Evolutionary conservation across 331 rosid species (phyloP).

Genomic region (Quercus tomentella): DNA sequence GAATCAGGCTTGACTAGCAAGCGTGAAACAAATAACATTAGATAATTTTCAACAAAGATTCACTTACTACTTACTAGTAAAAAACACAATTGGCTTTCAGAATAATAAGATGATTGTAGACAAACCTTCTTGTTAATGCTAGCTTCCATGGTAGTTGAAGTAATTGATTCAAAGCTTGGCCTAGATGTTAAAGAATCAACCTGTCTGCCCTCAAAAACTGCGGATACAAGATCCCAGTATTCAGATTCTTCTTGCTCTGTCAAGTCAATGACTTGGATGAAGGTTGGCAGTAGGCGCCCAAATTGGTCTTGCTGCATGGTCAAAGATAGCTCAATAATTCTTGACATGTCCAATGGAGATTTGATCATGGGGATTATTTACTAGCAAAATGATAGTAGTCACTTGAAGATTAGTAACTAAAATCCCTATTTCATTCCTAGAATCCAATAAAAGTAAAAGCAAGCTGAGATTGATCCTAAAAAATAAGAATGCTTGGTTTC

Average conservation of each 20-base stretch:
- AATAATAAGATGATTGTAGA: conserved; percentile 8
- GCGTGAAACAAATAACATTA: not conserved
- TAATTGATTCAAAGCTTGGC: conserved; percentile 44
- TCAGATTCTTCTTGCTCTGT: conserved; percentile 84
- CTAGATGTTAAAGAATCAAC: conserved; percentile 44
- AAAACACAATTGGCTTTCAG: not conserved
- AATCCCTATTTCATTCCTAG: too few relatives aligned
- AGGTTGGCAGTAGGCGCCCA: conserved; percentile 86
- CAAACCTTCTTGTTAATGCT: conserved; percentile 88
- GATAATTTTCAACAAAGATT: not conserved
- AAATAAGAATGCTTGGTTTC: too few relatives aligned
- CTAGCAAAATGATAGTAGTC: not conserved
- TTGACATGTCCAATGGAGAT: not conserved
- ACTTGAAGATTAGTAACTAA: not conserved
- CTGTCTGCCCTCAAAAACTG: conserved; percentile 82
- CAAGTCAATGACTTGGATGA: conserved; percentile 88
- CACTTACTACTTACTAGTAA: not conserved
- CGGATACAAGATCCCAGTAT: conserved; percentile 77
- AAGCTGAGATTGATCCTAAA: too few relatives aligned
- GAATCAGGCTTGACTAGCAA: conserved; percentile 4
- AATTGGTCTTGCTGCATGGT: conserved; percentile 84
- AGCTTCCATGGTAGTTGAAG: conserved; percentile 63
- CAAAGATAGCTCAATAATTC: not conserved
- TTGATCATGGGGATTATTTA: not conserved
- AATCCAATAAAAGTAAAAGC: too few relatives aligned